These are phyloP conservation scores for Aspergillus sclerotioniger DNA, from an alignment of 495 filamentous ascomycete species.

Conservation along the genomic window DNA sequence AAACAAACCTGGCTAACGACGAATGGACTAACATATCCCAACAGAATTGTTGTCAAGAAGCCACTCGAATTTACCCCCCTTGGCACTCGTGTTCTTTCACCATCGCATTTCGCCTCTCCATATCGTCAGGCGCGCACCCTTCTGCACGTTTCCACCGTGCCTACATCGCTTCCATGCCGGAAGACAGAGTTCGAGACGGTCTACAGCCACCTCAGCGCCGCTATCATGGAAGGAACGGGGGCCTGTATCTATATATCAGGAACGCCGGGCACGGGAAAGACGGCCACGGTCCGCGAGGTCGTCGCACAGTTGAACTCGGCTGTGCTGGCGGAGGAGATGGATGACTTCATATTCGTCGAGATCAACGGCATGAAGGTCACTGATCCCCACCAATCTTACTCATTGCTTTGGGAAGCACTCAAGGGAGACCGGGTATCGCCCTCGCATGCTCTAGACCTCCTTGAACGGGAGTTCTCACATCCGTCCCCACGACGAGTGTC, in stretches of 20 bases:
- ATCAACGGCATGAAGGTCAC: conserved; percentile 99
- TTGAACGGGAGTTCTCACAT: conserved; percentile 88
- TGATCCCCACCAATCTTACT: conserved; percentile 95
- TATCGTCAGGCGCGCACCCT: conserved; percentile 87
- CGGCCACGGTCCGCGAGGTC: conserved; percentile 94
- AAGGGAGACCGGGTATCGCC: conserved; percentile 91
- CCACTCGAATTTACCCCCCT: conserved; percentile 93
- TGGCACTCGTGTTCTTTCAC: conserved; percentile 80
- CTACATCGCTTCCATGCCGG: conserved; percentile 83
- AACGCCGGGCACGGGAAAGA: conserved; percentile 98
- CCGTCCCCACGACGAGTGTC: conserved; percentile 88
- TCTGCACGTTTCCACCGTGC: conserved; percentile 91
- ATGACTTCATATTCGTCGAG: conserved; percentile 99
- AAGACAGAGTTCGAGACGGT: conserved; percentile 89
- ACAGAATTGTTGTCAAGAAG: conserved; percentile 78
- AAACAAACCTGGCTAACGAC: not conserved
- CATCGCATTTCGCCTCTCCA: conserved; percentile 72
- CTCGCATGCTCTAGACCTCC: conserved; percentile 82
- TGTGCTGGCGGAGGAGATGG: conserved; percentile 85
- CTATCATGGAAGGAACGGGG: conserved; percentile 89
- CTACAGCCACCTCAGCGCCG: conserved; percentile 88
- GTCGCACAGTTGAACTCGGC: conserved; percentile 82
- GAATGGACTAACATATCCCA: not conserved
- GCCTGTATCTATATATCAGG: conserved; percentile 99
- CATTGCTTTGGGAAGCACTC: conserved; percentile 92